Percentiles rank a stretch among this genome's conserved stretches.
Evolutionary conservation across 75 land plant genomes (phyloP).

Genomic region (Cryptomeria japonica): DNA sequence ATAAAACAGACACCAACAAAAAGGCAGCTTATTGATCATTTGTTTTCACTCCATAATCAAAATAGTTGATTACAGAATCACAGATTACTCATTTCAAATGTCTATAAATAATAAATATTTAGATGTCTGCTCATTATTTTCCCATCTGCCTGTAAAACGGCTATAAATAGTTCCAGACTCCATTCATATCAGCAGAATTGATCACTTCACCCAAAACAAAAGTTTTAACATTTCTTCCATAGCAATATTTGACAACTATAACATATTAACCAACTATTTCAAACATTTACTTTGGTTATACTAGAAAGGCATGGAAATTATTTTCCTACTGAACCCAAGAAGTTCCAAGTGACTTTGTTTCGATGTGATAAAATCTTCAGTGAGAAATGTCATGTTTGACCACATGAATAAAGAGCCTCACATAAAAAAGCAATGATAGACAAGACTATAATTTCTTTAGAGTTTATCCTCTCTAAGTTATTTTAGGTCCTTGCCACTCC

Average conservation of each 20-base stretch:
- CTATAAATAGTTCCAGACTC: background rate
- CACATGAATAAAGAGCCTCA: background rate
- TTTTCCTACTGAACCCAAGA: too few relatives aligned
- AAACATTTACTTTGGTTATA: too few relatives aligned
- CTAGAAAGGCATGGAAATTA: background rate
- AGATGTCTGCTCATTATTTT: background rate
- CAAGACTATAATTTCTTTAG: background rate
- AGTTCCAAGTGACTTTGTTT: background rate
- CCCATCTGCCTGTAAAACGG: background rate
- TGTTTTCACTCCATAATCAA: background rate
- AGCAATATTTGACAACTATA: background rate
- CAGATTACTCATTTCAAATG: background rate
- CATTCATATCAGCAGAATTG: background rate
- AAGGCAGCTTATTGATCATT: background rate
- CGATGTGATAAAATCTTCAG: background rate
- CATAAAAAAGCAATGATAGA: too few relatives aligned
- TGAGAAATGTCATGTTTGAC: background rate
- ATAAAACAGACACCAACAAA: too few relatives aligned
- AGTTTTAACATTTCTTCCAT: background rate
- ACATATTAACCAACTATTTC: background rate
- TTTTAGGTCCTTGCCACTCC: background rate
- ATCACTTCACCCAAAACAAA: background rate
- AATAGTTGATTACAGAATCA: background rate
- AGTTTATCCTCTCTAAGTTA: background rate
- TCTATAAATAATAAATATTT: too few relatives aligned